Conservation (phyloP, 2,329 filamentous ascomycete genomes). For the Cryoendolithus antarcticus region DNA sequence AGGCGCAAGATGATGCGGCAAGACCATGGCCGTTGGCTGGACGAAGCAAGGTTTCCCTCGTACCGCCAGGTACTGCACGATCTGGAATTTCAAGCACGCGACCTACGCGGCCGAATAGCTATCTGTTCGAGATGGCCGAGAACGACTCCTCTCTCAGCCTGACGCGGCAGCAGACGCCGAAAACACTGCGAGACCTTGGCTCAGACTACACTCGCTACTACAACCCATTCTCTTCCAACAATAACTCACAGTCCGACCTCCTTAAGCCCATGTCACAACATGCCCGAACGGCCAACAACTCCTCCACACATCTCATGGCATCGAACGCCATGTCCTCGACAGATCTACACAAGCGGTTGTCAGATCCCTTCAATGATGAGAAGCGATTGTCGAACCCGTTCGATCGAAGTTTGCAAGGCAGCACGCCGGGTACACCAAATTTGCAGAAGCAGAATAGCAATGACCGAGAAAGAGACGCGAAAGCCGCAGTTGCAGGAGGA, state of each 20-base stretch:
- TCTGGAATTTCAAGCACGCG: slow-evolving; percentile 3
- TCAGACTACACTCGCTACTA: slow-evolving; percentile 27
- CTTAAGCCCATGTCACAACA: slow-evolving; percentile 7
- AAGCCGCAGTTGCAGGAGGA: slow-evolving; percentile 6
- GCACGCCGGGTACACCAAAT: slow-evolving; percentile 11
- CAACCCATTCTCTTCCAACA: slow-evolving; percentile 25
- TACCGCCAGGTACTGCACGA: slow-evolving; percentile 3
- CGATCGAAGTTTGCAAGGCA: slow-evolving; percentile 10
- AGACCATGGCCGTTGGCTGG: too few relatives aligned
- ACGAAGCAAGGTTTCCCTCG: not conserved
- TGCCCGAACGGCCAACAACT: slow-evolving; percentile 13
- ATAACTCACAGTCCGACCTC: slow-evolving; percentile 22
- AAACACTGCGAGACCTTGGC: slow-evolving; percentile 24
- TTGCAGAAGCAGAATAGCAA: slow-evolving; percentile 5
- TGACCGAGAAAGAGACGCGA: slow-evolving; percentile 8
- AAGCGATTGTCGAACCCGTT: slow-evolving; percentile 17
- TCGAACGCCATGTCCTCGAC: slow-evolving; percentile 8
- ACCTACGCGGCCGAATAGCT: slow-evolving; percentile 7
- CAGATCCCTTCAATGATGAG: slow-evolving; percentile 23
- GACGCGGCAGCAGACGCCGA: slow-evolving; percentile 16
- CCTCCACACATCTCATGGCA: slow-evolving; percentile 13
- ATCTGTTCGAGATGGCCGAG: slow-evolving; percentile 11
- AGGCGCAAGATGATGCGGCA: not conserved
- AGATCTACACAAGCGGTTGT: slow-evolving; percentile 18
- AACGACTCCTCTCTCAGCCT: slow-evolving; percentile 18